phyloP scores from a whole-genome alignment of 768 basidiomycete genomes.

The Suillus fuscotomentosus region DNA sequence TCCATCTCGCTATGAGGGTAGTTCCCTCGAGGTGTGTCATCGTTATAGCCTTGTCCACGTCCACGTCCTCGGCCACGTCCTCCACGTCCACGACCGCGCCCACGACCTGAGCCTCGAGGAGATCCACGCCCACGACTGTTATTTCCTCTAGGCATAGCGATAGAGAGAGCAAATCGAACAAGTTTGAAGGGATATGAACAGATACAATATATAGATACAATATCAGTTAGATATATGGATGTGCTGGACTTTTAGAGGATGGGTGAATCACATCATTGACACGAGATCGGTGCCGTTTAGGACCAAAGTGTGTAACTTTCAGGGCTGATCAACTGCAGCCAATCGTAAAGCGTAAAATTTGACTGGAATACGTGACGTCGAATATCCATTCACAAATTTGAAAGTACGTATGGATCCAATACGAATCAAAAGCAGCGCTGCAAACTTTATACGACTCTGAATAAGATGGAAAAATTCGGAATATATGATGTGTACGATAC shows the following conservation, averaged over 20 bases:
- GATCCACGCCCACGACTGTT: constrained; percentile 24
- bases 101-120: constrained; percentile 19
- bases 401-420: neutral
- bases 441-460: neutral
- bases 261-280: neutral
- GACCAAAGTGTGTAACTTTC: no score
- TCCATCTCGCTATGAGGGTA: constrained; percentile 27
- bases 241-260: neutral
- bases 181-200: constrained; percentile 1
- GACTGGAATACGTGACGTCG: neutral
- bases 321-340: neutral
- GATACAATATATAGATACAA: constrained; percentile 8
- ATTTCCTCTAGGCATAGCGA: constrained; percentile 19
- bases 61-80: constrained; percentile 7
- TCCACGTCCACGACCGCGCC: constrained; percentile 4
- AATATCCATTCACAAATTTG: neutral
- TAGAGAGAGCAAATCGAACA: neutral
- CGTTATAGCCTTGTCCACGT: neutral
- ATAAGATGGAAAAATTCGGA: neutral
- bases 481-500: neutral
- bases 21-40: constrained; percentile 4
- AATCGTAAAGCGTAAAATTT: neutral
- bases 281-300: neutral
- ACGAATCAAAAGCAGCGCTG: neutral
- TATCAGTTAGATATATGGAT: neutral